Conservation (phyloP, 2,329 filamentous ascomycete genomes). For the Colletotrichum horii region DNA sequence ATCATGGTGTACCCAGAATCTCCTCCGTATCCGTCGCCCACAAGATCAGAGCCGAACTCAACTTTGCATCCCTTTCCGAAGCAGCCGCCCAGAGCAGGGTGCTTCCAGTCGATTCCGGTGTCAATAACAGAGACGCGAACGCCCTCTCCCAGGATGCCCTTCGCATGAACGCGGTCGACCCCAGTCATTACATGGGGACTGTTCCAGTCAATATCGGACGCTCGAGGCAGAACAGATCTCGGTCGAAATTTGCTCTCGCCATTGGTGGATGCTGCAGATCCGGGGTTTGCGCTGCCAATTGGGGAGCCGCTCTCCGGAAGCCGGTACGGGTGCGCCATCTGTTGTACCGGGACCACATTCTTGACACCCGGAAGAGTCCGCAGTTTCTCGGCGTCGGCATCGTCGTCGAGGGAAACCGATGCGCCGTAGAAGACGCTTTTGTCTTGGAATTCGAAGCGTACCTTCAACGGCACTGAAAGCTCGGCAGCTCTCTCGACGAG, state of each 20-base stretch:
- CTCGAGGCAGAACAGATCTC: background rate
- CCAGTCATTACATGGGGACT: constrained; percentile 12
- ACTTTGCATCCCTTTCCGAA: constrained; percentile 19
- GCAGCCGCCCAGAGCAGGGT: constrained; percentile 2
- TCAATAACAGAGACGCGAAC: constrained; percentile 14
- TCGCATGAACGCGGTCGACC: constrained; percentile 2
- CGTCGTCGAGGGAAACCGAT: background rate
- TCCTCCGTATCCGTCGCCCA: constrained; percentile 21
- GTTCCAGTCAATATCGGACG: background rate
- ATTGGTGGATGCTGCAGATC: too few species aligned
- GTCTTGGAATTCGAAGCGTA: constrained; percentile 3
- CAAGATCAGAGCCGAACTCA: constrained; percentile 22
- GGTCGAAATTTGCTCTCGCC: background rate
- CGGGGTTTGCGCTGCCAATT: background rate
- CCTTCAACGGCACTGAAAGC: background rate
- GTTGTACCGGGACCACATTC: background rate
- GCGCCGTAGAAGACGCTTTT: constrained; percentile 1
- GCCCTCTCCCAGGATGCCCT: background rate
- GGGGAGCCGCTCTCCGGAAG: background rate
- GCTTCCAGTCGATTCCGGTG: constrained; percentile 6
- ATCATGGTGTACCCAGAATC: background rate
- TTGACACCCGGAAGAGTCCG: background rate
- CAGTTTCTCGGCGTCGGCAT: background rate
- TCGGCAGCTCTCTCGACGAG: background rate
- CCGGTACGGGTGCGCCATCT: background rate